phyloP scores from a whole-genome alignment of 495 filamentous ascomycete genomes.

The Chaetomidium leptoderma region DNA sequence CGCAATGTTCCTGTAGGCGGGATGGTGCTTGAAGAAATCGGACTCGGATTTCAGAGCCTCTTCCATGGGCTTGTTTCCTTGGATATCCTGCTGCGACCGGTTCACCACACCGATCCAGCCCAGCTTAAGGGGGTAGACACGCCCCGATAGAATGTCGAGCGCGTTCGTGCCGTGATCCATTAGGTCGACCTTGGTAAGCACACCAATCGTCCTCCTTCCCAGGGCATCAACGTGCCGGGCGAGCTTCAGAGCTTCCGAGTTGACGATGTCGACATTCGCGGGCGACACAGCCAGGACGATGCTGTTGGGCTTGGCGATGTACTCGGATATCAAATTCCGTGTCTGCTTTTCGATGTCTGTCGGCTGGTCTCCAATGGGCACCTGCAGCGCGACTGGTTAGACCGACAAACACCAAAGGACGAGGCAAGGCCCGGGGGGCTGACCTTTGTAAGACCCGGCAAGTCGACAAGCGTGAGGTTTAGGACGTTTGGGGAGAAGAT shows the following conservation, averaged over 20 bases:
- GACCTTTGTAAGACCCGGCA: slow-evolving; percentile 95
- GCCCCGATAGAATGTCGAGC: slow-evolving; percentile 89
- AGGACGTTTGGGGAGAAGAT: slow-evolving; percentile 98
- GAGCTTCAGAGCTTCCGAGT: slow-evolving; percentile 96
- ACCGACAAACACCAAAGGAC: slow-evolving; percentile 7
- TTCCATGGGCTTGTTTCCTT: slow-evolving; percentile 83
- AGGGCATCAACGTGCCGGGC: slow-evolving; percentile 95
- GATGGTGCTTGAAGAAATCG: slow-evolving; percentile 96
- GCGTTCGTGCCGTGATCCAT: slow-evolving; percentile 99
- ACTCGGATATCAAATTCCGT: slow-evolving; percentile 91
- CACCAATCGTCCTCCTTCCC: slow-evolving; percentile 91
- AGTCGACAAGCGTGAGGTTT: slow-evolving; percentile 91
- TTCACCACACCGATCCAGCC: slow-evolving; percentile 99
- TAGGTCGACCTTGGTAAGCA: slow-evolving; percentile 93
- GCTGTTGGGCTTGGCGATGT: slow-evolving; percentile 98
- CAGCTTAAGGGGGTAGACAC: slow-evolving; percentile 94
- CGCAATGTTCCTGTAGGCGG: slow-evolving; percentile 94
- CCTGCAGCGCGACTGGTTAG: slow-evolving; percentile 42
- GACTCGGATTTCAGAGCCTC: slow-evolving; percentile 86
- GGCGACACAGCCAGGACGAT: slow-evolving; percentile 96
- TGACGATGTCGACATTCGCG: slow-evolving; percentile 97
- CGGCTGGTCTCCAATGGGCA: slow-evolving; percentile 96
- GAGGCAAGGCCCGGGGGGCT: slow-evolving; percentile 13
- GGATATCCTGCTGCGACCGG: slow-evolving; percentile 96
- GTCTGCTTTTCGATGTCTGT: slow-evolving; percentile 99